Evolutionary conservation across 495 filamentous ascomycete genomes (phyloP), one percentile per base, ranked within the genome.

Genomic region (Hapsidospora chrysogenum): DNA sequence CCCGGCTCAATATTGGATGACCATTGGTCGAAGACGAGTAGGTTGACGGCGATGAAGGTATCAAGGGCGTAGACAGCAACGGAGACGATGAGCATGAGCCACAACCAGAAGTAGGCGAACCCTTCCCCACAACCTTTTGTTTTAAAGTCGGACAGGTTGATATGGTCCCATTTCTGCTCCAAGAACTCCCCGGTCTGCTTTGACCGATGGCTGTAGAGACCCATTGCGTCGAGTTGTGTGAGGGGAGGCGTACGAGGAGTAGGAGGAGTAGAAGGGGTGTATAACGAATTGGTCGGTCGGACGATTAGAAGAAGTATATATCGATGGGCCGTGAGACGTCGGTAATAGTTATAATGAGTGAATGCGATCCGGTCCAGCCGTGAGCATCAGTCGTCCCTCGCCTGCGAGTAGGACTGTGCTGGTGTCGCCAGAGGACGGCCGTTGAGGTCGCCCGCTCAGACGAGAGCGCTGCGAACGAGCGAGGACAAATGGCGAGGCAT

Each of bases 81-180:
- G 0, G 83, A 82, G 27, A 93, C 64, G 33, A 87, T 25, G 18
- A 85, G 64, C 37, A 83, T 77, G 19, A 87, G 57, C 62, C 74
- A 89, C 40, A 97, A 66, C 54, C 79, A 85, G 47, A 61, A 70
- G 57, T 94, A 97, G 31, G 87, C 89, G 43, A 92, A 69, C 7
- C 66, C 63, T 0, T 77, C 67, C 40, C 76, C 72, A 57, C 78
- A 83, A 4, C 80, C 84, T 15, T 71, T 72, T 4, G 77, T 73
- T 46, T 80, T 80, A 64, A 95, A 97, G 52, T 95, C 89, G 37
- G 69, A 64, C 8, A 97, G 71, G 50, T 78, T 95, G 48, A 97
- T 84, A 45, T 83, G 93, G 46, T 85, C 81, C 83, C 89, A 97
- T 64, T 82, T 84, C 60, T 92, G 79, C 54, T 92, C 83, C 36